These are phyloP conservation scores for Aspergillus brasiliensis DNA, from an alignment of 2,329 filamentous ascomycete genomes.

Conservation along the genomic window DNA sequence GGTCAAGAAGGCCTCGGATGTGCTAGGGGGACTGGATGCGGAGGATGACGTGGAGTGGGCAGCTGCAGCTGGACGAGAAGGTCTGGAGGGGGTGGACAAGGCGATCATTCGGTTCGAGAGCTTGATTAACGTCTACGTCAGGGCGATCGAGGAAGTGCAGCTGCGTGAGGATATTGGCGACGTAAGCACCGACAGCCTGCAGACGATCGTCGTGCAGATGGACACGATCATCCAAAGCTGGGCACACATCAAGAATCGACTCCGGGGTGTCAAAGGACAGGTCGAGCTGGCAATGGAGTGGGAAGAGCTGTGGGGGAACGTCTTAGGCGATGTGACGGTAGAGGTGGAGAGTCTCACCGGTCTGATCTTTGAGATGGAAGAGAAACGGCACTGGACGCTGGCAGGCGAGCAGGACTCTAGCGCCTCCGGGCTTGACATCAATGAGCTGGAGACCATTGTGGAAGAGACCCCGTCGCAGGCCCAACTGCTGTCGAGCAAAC, in stretches of 20 bases:
- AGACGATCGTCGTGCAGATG: conserved; percentile 81
- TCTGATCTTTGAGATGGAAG: conserved; percentile 96
- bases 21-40: conserved; percentile 84
- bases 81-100: conserved; percentile 59
- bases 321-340: conserved; percentile 87
- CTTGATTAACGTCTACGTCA: conserved; percentile 88
- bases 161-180: conserved; percentile 71
- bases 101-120: conserved; percentile 83
- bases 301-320: conserved; percentile 94
- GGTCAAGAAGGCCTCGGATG: conserved; percentile 89
- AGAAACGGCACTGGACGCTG: conserved; percentile 79
- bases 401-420: conserved; percentile 60
- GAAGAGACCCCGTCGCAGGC: conserved; percentile 72
- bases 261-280: conserved; percentile 81
- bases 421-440: conserved; percentile 68
- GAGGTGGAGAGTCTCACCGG: conserved; percentile 80
- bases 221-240: conserved; percentile 83
- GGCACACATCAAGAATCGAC: conserved; percentile 74
- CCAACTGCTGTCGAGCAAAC: conserved; percentile 57
- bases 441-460: conserved; percentile 88
- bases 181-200: conserved; percentile 72
- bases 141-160: conserved; percentile 91
- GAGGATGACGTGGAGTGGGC: conserved; percentile 98
- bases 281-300: conserved; percentile 98
- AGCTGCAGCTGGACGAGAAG: conserved; percentile 72